Conservation (phyloP, 2,329 filamentous ascomycete genomes). For the Sporothrix variecibatus region DNA sequence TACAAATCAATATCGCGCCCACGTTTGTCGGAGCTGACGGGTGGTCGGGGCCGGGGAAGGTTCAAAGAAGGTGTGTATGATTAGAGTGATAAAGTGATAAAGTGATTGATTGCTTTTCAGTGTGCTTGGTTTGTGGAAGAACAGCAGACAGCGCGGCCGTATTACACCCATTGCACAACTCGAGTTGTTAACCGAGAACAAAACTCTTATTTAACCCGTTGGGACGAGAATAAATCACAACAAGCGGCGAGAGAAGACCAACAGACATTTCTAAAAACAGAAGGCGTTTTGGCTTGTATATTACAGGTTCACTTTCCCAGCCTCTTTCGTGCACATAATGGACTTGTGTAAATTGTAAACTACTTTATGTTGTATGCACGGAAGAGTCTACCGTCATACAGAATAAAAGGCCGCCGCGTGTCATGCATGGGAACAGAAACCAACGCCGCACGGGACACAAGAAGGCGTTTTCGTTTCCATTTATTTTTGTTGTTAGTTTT, state of each 20-base stretch:
- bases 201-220: neutral
- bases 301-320: neutral
- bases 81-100: neutral
- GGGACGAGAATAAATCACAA: neutral
- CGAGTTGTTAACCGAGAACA: constrained; percentile 1
- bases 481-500: neutral
- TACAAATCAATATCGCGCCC: neutral
- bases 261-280: neutral
- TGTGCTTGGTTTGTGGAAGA: constrained; percentile 7
- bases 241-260: neutral
- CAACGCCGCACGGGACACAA: neutral
- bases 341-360: neutral
- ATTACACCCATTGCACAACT: neutral
- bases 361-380: neutral
- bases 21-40: constrained; percentile 19
- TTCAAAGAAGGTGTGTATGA: neutral
- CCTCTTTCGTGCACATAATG: neutral
- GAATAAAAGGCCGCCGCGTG: neutral
- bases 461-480: neutral
- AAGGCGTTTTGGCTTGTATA: neutral
- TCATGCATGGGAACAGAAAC: neutral
- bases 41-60: constrained; percentile 12
- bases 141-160: neutral
- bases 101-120: neutral
- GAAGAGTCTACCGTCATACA: constrained; percentile 6